Base-by-base conservation (phyloP, 768 basidiomycete genomes). In the Termitomyces sp. region DNA sequence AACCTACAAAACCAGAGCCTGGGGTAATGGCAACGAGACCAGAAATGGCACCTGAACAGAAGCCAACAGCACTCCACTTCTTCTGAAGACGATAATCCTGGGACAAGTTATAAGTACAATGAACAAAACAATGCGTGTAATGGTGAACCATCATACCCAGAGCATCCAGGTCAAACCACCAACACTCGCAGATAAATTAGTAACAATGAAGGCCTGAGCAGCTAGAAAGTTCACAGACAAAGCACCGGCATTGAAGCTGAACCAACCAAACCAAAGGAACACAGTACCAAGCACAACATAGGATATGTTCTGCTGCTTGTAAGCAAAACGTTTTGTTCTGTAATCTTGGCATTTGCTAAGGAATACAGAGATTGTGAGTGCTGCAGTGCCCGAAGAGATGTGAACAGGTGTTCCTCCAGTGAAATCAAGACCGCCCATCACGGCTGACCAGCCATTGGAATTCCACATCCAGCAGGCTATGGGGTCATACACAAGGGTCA, bases 401-500 rank as follows among this genome's bases (percentile, higher is more conserved):
- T 98, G 95, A 58, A 98, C 93, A 21, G 96, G 96, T 12, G 92
- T 94, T 51, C 96, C 96, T 28, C 95, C 95, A 9, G 95, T 95
- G 58, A 96, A 95, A 67, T 93, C 90, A 54, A 93, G 86, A 56
- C 87, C 89, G 14, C 92, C 94, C 48, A 90, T 76, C 37, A 82
- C 66, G 70, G 76, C 85, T 0, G 88, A 87, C 94, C 81, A 84
- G 40, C 83, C 83, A 32, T 88, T 81, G 37, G 79, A 59, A 64
- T 93, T 93, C 95, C 95, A 98, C 3, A 93, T 90, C 94, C 95
- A 97, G 72, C 91, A 93, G 0, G 93, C 95, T 53, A 98, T 84
- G 2, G 93, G 93, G 65, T 95, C 88, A 71, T 98, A 98, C 15
- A 94, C 92, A 56, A 93, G 64, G 4, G 89, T 90, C 11, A 83